Evolutionary conservation across 2,329 filamentous ascomycete species (phyloP), one percentile per base, ranked within the genome.

Genomic region (Setomelanomma holmii): DNA sequence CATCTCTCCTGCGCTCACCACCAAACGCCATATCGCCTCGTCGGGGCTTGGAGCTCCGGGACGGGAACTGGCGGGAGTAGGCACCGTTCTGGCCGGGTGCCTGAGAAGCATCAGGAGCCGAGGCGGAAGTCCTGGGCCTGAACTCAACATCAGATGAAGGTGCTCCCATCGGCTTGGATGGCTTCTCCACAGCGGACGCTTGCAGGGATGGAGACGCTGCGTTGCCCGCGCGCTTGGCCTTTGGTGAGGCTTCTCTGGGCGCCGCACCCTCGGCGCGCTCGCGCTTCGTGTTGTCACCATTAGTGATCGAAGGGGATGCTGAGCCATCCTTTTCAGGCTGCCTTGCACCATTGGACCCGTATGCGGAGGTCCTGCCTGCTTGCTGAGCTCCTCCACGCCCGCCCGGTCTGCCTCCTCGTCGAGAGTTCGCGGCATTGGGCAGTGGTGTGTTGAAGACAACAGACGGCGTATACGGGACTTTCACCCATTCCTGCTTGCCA

Each of bases 371-470:
- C 55, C 81, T 76, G 53, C 78, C 75, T 56, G 84, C 81, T 63
- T 82, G 82, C 68, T 86, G 82, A 49, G 81, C 76, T 46, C 80
- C 76, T 64, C 83, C 79, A 55, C 84, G 82, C 46, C 83, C 82
- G 63, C 82, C 79, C 50, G 82, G 78, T 44, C 79, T 76, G 8
- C 72, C 73, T 36, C 73, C 73, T 61, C 73, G 64, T 20, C 73
- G 66, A 4, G 67, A 55, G 56, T 77, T 71, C 21, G 69, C 66
- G 36, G 74, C 71, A 24, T 63, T 74, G n/a, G 88, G 86, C 35
- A 96, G 75, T 22, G 89, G 91, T 0, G 95, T 97, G 72, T 91
- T 89, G 75, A 96, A 98, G 51, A 88, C 87, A 42, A 95, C 91
- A 12, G 86, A 89, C 7, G 92, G 93, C 11, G 90, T 91, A 67